Percentiles rank a stretch among this genome's conserved stretches.
Evolutionary conservation across 2,329 filamentous ascomycete species (phyloP).

Genomic region (Fonsecaea multimorphosa): DNA sequence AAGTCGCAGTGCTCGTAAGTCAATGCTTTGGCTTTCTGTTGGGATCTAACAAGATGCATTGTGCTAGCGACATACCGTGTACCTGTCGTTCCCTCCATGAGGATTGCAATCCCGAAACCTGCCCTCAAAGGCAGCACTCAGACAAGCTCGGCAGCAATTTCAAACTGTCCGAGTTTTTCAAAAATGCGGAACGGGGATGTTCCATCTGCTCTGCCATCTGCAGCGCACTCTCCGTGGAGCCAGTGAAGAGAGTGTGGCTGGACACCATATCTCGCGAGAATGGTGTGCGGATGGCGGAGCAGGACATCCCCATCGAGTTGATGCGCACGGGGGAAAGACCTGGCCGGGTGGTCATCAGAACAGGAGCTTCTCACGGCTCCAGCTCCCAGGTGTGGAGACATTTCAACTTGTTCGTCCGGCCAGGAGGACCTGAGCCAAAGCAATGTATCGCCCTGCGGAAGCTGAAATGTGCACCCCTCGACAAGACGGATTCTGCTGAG

Average conservation of each 20-base stretch:
- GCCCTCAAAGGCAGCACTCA: slow-evolving; percentile 4
- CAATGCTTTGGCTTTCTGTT: not conserved
- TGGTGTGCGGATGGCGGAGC: not conserved
- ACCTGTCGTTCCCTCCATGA: slow-evolving; percentile 12
- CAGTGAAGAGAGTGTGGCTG: not conserved
- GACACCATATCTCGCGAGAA: not conserved
- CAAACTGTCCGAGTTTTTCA: slow-evolving; percentile 2
- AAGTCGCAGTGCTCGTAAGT: not conserved
- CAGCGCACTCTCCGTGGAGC: slow-evolving; percentile 2
- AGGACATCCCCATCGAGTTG: slow-evolving; percentile 2
- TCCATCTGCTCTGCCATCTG: slow-evolving; percentile 3
- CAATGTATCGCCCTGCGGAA: slow-evolving; percentile 2
- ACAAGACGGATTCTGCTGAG: slow-evolving; percentile 10
- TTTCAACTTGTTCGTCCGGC: slow-evolving; percentile 6
- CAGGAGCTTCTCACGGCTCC: not conserved
- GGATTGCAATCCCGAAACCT: slow-evolving; percentile 3
- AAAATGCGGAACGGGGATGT: slow-evolving; percentile 6
- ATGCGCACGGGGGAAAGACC: slow-evolving; percentile 5
- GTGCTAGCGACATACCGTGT: not conserved
- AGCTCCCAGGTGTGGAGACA: not conserved
- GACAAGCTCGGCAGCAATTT: not conserved
- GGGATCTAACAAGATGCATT: not conserved
- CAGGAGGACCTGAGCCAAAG: not conserved
- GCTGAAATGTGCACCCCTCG: slow-evolving; percentile 8
- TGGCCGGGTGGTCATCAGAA: slow-evolving; percentile 8